Evolutionary conservation across 345 rosid genomes (phyloP).

Genomic region (Lepidium didymum): DNA sequence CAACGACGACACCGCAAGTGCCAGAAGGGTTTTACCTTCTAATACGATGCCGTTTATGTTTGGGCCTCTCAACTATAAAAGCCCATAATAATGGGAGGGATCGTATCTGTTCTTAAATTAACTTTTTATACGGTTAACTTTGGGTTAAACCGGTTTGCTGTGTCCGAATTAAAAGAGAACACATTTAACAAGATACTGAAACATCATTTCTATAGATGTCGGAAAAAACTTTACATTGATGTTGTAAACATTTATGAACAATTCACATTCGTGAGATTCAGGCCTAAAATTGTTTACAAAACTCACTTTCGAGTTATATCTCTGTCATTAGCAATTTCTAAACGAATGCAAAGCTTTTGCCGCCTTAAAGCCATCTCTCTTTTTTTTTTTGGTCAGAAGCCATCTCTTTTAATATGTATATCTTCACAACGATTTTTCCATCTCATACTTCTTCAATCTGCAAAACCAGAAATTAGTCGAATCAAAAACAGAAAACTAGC

Average conservation of each 20-base stretch:
- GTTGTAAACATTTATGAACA: constrained; percentile 18
- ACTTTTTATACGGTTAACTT: neutral
- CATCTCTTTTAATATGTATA: neutral
- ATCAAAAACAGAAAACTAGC: neutral
- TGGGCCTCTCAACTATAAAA: neutral
- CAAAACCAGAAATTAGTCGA: neutral
- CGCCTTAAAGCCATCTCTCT: constrained; percentile 3
- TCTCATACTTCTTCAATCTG: constrained; percentile 73
- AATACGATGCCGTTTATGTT: neutral
- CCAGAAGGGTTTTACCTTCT: constrained; percentile 16
- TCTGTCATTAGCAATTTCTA: constrained; percentile 6
- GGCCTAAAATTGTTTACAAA: constrained; percentile 11
- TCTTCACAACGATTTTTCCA: neutral
- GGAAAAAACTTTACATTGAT: constrained; percentile 12
- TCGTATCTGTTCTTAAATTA: too few species aligned
- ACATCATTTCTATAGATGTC: neutral
- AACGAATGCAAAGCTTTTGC: constrained; percentile 14
- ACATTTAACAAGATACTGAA: neutral
- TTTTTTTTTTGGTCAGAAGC: too few species aligned
- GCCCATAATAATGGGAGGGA: neutral
- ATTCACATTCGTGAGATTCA: constrained; percentile 15
- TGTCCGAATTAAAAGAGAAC: neutral
- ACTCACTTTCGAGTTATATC: constrained; percentile 17
- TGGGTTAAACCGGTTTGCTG: neutral
- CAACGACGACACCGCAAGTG: constrained; percentile 4